These are phyloP conservation scores for Leccinum aurantiacum DNA, from an alignment of 768 basidiomycete species.

Conservation along the genomic window DNA sequence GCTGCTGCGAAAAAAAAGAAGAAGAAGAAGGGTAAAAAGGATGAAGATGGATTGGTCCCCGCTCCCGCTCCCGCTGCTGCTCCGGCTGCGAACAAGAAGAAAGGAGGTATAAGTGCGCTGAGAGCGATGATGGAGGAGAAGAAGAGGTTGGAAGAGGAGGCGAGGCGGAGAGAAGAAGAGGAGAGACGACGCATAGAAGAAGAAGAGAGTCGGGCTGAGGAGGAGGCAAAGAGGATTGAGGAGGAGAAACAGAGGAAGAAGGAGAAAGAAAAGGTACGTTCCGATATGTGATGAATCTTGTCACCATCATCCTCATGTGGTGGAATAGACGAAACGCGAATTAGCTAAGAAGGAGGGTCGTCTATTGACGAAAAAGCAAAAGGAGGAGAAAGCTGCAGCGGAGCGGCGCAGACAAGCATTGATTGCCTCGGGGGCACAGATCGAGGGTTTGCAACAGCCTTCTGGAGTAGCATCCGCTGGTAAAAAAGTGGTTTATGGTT, in stretches of 20 bases:
- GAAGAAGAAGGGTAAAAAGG: slow-evolving; percentile 78
- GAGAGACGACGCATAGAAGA: slow-evolving; percentile 82
- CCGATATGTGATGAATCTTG: neutral
- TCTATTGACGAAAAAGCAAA: slow-evolving; percentile 95
- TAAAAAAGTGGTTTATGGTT: slow-evolving; percentile 83
- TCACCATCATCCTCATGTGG: slow-evolving; percentile 1
- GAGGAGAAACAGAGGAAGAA: slow-evolving; percentile 83
- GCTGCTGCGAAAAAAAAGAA: slow-evolving; percentile 76
- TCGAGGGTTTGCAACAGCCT: slow-evolving; percentile 81
- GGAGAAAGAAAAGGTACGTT: slow-evolving; percentile 80
- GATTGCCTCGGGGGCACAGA: slow-evolving; percentile 82
- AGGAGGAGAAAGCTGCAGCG: slow-evolving; percentile 86
- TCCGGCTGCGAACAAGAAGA: slow-evolving; percentile 59
- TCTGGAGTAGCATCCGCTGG: slow-evolving; percentile 39
- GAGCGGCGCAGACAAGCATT: slow-evolving; percentile 91
- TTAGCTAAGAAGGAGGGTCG: slow-evolving; percentile 91
- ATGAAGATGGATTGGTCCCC: slow-evolving; percentile 59
- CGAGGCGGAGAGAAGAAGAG: slow-evolving; percentile 67
- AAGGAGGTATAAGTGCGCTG: slow-evolving; percentile 77
- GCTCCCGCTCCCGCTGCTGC: slow-evolving; percentile 28
- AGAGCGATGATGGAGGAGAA: slow-evolving; percentile 93
- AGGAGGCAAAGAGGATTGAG: slow-evolving; percentile 74
- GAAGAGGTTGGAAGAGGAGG: slow-evolving; percentile 86
- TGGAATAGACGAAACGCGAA: slow-evolving; percentile 77
- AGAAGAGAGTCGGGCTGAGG: slow-evolving; percentile 76